Evolutionary conservation across 805 yeast genomes (phyloP).

Genomic region (Babjeviella inositovora): DNA sequence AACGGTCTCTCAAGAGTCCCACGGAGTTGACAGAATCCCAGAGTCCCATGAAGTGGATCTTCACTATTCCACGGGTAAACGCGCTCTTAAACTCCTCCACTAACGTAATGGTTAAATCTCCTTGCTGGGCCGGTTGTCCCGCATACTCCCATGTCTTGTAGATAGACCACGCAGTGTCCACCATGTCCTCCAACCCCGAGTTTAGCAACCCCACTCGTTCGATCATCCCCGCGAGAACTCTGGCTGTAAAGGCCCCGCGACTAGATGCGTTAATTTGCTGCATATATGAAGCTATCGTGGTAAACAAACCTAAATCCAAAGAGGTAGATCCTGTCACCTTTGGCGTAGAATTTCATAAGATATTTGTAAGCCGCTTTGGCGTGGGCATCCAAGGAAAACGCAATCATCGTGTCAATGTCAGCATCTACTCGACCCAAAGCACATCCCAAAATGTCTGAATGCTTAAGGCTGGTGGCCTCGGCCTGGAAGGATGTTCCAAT

Average conservation of each 20-base stretch:
- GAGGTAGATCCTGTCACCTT: slow-evolving; percentile 34
- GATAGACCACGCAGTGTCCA: slow-evolving; percentile 44
- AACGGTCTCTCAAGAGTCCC: slow-evolving; percentile 37
- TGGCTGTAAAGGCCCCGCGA: slow-evolving; percentile 52
- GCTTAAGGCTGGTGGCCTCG: slow-evolving; percentile 11
- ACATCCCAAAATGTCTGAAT: slow-evolving; percentile 6
- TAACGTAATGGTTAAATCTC: slow-evolving; percentile 23
- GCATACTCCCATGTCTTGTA: slow-evolving; percentile 45
- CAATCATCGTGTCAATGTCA: slow-evolving; percentile 27
- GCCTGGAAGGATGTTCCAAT: slow-evolving; percentile 36
- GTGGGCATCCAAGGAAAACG: slow-evolving; percentile 37
- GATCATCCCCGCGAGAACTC: slow-evolving; percentile 51
- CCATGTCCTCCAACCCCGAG: slow-evolving; percentile 37
- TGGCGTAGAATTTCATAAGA: slow-evolving; percentile 26
- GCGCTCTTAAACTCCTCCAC: slow-evolving; percentile 37
- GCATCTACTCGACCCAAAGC: slow-evolving; percentile 3
- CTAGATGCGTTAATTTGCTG: slow-evolving; percentile 5
- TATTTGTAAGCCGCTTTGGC: slow-evolving; percentile 40
- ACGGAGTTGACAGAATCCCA: slow-evolving; percentile 61
- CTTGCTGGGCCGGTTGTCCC: slow-evolving; percentile 36
- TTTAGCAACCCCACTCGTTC: slow-evolving; percentile 45
- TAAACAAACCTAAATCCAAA: slow-evolving; percentile 31
- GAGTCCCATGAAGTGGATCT: slow-evolving; percentile 43
- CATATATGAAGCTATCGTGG: slow-evolving; percentile 2
- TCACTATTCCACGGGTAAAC: slow-evolving; percentile 27